Conservation (phyloP, 768 basidiomycete genomes). For the Calocybe indica region DNA sequence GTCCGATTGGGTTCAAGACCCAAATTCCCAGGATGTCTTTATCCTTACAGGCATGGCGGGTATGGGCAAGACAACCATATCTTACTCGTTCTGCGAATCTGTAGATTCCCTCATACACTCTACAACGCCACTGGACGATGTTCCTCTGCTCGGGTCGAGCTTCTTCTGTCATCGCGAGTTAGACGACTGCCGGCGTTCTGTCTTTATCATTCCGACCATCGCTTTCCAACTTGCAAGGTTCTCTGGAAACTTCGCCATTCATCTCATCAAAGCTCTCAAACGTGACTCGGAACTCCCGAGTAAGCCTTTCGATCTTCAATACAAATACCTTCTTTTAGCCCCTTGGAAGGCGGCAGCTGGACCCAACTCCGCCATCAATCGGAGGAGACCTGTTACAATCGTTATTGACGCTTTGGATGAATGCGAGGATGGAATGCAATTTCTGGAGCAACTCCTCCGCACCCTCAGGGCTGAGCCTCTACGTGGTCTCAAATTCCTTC, state of each 20-base stretch:
- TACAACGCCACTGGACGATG: too few species aligned
- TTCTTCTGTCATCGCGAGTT: not conserved
- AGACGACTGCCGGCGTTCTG: not conserved
- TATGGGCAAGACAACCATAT: too few species aligned
- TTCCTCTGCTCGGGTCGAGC: not conserved
- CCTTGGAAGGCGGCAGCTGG: not conserved
- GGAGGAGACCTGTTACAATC: not conserved
- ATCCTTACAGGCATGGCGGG: too few species aligned
- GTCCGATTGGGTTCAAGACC: too few species aligned
- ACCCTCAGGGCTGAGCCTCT: too few species aligned
- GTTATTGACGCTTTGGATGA: not conserved
- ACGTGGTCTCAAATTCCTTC: too few species aligned
- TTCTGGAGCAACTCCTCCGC: too few species aligned
- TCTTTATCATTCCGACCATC: not conserved
- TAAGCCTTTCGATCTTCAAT: not conserved
- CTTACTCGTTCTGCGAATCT: too few species aligned
- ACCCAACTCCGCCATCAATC: too few species aligned
- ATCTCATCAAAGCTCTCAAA: not conserved
- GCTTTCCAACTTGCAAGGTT: not conserved
- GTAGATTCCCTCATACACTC: too few species aligned
- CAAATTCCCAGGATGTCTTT: too few species aligned
- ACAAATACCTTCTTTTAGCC: not conserved
- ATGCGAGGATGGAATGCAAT: not conserved
- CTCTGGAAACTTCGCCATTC: not conserved
- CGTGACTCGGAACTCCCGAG: not conserved